Conservation (phyloP, 768 basidiomycete species). For the Kwoniella heveanensis region DNA sequence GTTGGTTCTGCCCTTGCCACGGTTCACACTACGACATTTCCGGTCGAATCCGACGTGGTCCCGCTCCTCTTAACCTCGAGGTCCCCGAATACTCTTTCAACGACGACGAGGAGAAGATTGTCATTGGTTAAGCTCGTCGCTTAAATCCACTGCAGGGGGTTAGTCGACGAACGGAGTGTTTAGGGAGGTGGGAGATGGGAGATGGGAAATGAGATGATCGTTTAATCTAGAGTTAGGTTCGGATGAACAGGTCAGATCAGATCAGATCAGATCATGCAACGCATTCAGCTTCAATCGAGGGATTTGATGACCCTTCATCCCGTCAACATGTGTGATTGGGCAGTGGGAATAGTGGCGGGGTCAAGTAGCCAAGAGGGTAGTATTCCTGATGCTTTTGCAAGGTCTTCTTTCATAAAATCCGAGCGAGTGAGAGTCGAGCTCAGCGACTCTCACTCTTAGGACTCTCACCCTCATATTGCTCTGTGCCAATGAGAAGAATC, state of each 20-base stretch:
- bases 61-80: slow-evolving; percentile 95
- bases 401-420: too few species aligned
- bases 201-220: not conserved
- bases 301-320: too few species aligned
- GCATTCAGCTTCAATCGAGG: slow-evolving; percentile 1
- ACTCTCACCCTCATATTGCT: too few species aligned
- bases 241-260: not conserved
- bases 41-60: slow-evolving; percentile 92
- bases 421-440: too few species aligned
- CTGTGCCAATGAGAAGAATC: too few species aligned
- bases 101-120: slow-evolving; percentile 79
- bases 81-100: slow-evolving; percentile 85
- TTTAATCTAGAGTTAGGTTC: not conserved
- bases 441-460: too few species aligned
- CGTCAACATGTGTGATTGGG: too few species aligned
- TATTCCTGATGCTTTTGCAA: too few species aligned
- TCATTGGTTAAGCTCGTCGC: slow-evolving; percentile 68
- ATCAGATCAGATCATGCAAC: not conserved
- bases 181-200: not conserved
- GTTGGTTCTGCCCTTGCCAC: slow-evolving; percentile 99
- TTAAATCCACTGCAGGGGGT: too few species aligned
- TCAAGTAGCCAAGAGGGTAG: too few species aligned
- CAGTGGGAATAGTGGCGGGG: too few species aligned
- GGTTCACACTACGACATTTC: slow-evolving; percentile 95
- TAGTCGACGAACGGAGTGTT: not conserved